Evolutionary conservation across 371 early-diverging fungal genomes (phyloP).

Genomic region (Dichotomocladium elegans): DNA sequence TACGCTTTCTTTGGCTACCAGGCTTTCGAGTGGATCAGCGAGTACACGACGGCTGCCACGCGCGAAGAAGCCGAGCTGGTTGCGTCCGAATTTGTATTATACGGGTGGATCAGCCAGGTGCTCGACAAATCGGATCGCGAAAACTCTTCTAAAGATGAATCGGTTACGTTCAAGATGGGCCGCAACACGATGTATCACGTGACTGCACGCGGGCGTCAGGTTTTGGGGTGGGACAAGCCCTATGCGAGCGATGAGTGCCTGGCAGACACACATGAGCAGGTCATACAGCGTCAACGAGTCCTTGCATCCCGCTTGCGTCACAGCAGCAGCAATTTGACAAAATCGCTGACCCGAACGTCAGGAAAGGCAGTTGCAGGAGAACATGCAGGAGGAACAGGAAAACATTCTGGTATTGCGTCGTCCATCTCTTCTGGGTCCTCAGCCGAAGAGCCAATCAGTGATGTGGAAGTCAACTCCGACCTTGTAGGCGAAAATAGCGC

Average conservation of each 20-base stretch:
- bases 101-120: constrained; percentile 50
- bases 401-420: too few relatives aligned
- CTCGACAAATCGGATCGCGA: constrained; percentile 38
- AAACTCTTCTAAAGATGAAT: constrained; percentile 14
- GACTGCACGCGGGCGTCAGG: constrained; percentile 44
- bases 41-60: constrained; percentile 55
- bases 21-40: constrained; percentile 58
- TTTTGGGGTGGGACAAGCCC: constrained; percentile 48
- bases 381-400: too few relatives aligned
- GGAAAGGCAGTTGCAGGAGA: neutral
- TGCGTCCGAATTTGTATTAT: constrained; percentile 50
- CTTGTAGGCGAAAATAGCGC: neutral
- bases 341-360: neutral
- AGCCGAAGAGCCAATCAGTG: neutral
- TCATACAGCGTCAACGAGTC: constrained; percentile 2
- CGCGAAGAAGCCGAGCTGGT: constrained; percentile 55
- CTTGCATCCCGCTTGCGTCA: constrained; percentile 2
- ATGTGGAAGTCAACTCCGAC: neutral
- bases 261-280: constrained; percentile 1
- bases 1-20: constrained; percentile 34
- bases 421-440: constrained; percentile 2
- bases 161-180: constrained; percentile 35
- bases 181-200: constrained; percentile 54
- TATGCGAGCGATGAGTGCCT: neutral
- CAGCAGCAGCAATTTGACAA: neutral